These are phyloP conservation scores for Paecilomyces dactylethromorphus DNA, from an alignment of 2,329 filamentous ascomycete genomes.

Conservation along the genomic window DNA sequence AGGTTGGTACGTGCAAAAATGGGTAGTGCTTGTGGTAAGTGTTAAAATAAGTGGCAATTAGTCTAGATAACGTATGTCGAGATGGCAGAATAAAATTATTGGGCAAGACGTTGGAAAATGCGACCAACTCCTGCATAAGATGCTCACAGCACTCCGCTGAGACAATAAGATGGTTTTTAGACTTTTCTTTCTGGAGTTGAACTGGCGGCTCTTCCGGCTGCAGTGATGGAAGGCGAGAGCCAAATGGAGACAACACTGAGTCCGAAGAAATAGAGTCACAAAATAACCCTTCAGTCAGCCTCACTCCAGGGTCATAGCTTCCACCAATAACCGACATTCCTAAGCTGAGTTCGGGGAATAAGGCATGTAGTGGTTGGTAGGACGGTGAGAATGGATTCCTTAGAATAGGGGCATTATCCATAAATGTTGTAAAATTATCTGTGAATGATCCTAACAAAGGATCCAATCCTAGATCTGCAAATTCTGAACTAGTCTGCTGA, in stretches of 20 bases:
- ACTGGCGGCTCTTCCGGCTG: constrained; percentile 29
- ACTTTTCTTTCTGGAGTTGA: constrained; percentile 5
- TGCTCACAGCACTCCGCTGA: constrained; percentile 26
- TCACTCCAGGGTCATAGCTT: constrained; percentile 24
- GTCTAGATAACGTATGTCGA: constrained; percentile 15
- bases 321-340: no score
- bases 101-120: constrained; percentile 11
- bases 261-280: constrained; percentile 35
- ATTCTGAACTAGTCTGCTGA: no score
- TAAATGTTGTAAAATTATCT: neutral
- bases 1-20: constrained; percentile 12
- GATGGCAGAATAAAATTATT: constrained; percentile 15
- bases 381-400: constrained; percentile 9
- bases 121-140: constrained; percentile 10
- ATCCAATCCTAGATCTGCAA: no score
- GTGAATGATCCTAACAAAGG: constrained; percentile 10
- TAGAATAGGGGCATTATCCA: neutral
- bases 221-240: constrained; percentile 31
- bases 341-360: constrained; percentile 10
- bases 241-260: constrained; percentile 33
- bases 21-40: constrained; percentile 18
- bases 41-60: constrained; percentile 16
- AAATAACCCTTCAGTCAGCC: no score
- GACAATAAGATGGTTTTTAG: constrained; percentile 21
- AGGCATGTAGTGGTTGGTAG: constrained; percentile 3